phyloP scores from a whole-genome alignment of 2,329 filamentous ascomycete species.

The Davidsoniella virescens region DNA sequence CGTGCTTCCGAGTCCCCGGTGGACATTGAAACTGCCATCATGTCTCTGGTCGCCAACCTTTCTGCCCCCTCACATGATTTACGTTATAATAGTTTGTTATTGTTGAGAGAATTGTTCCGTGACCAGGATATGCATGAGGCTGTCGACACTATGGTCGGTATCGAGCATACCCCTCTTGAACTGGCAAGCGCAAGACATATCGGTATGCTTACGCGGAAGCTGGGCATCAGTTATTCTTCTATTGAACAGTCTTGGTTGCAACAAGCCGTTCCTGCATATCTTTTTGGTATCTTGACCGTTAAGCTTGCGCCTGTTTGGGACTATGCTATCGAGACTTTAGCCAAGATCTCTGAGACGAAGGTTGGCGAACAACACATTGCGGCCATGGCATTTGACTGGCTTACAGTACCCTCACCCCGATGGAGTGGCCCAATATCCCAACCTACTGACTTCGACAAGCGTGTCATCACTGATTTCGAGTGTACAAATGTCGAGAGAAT shows the following conservation, averaged over 20 bases:
- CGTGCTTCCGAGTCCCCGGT: conserved; percentile 14
- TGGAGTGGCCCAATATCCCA: conserved; percentile 30
- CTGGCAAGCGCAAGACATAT: conserved; percentile 62
- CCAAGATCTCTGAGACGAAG: conserved; percentile 54
- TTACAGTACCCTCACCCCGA: conserved; percentile 40
- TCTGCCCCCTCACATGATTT: conserved; percentile 59
- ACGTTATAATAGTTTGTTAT: conserved; percentile 53
- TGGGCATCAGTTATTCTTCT: conserved; percentile 47
- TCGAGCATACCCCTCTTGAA: conserved; percentile 65
- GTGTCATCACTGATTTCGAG: conserved; percentile 57
- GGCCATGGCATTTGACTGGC: conserved; percentile 62
- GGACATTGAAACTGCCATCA: conserved; percentile 44
- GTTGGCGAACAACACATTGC: conserved; percentile 58
- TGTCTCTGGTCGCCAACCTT: conserved; percentile 55
- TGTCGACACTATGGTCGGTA: conserved; percentile 47
- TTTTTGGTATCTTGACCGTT: conserved; percentile 79
- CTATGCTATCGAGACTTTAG: conserved; percentile 59
- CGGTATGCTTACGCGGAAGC: conserved; percentile 71
- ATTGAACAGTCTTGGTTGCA: conserved; percentile 48
- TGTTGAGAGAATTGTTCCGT: conserved; percentile 47
- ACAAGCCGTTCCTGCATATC: conserved; percentile 60
- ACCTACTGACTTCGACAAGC: conserved; percentile 21
- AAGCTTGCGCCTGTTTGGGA: conserved; percentile 79
- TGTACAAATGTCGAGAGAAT: conserved; percentile 59
- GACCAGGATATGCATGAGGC: conserved; percentile 18